Percentiles rank a stretch among this genome's conserved stretches.
Evolutionary conservation across 345 rosid species (phyloP).

Genomic region (Rhizophora apiculata): DNA sequence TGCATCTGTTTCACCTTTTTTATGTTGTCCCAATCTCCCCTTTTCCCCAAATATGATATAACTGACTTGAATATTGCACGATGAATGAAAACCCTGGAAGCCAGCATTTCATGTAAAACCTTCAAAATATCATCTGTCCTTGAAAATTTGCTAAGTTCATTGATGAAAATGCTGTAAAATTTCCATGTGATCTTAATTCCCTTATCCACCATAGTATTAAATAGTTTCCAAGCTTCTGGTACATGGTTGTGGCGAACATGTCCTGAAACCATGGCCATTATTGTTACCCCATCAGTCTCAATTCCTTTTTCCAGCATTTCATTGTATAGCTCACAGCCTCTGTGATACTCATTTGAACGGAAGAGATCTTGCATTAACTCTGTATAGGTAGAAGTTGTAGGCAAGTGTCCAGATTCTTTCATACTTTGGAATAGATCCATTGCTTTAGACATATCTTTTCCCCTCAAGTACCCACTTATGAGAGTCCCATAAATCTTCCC

Average conservation of each 20-base stretch:
- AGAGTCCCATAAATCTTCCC: slow-evolving; percentile 47
- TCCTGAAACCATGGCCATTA: slow-evolving; percentile 66
- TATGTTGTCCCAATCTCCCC: slow-evolving; percentile 46
- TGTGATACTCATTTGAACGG: slow-evolving; percentile 44
- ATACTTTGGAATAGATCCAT: slow-evolving; percentile 47
- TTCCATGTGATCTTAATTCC: slow-evolving; percentile 55
- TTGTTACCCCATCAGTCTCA: slow-evolving; percentile 51
- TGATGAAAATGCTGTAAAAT: slow-evolving; percentile 51
- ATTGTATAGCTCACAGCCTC: slow-evolving; percentile 50
- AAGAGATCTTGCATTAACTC: slow-evolving; percentile 67
- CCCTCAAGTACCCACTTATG: slow-evolving; percentile 60
- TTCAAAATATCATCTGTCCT: slow-evolving; percentile 48
- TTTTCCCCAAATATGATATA: slow-evolving; percentile 55
- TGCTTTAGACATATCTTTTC: slow-evolving; percentile 53
- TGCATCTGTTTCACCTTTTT: slow-evolving; percentile 52
- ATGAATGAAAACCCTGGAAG: slow-evolving; percentile 42
- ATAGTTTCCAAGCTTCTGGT: slow-evolving; percentile 71
- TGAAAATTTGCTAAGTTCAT: slow-evolving; percentile 62
- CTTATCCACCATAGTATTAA: slow-evolving; percentile 49
- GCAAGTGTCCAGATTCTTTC: slow-evolving; percentile 50
- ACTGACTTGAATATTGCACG: slow-evolving; percentile 52
- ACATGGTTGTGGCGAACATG: slow-evolving; percentile 47
- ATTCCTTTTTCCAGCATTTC: slow-evolving; percentile 66
- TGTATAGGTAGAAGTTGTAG: slow-evolving; percentile 53
- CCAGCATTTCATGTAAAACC: slow-evolving; percentile 53